Evolutionary conservation across 139 green algal species (phyloP), one percentile per base, ranked within the genome.

Genomic region (Trebouxia sp.): DNA sequence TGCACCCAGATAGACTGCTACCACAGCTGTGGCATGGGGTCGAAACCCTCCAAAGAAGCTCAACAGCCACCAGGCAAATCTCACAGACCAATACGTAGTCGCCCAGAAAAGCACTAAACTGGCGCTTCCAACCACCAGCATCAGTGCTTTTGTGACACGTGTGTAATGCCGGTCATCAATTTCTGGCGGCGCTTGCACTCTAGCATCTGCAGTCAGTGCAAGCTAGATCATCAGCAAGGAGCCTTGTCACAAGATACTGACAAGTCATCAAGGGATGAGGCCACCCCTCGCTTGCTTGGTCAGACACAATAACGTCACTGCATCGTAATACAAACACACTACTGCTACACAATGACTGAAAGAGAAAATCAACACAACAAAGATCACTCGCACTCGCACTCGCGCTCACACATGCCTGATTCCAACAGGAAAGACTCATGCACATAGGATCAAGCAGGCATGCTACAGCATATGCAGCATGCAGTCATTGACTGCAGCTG

Each of bases 131-230:
- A 77, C 69, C 22, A 77, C 3, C 3, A 77, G 39, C 69, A 77
- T 77, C 14, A 77, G 24, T 9, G 39, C 69, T 26, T 77, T 77
- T 17, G 39, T 77, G 24, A 14, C 24, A 1, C 11, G 22, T 7
- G 69, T 9, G 42, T 77, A 77, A 24, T 77, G 41, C 9, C 69
- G 41, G 69, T 77, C 69, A 56, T 77, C 69, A 38, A 77, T 56
- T 11, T 77, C 69, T 42, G 69, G 69, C n/a, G 43, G 42, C 1
- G 69, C 26, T 26, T 77, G 69, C 37, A 77, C 69, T 8, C 55
- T 51, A 17, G 69, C 69, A 77, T 77, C 69, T 77, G 69, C 69
- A 77, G 50, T 17, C 4, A 2, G 50, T 1, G 4, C 26, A 58
- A 3, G 50, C 50, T 22, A 5, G 22, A 22, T 28, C 3, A 28